These are phyloP conservation scores for Wickerhamomyces sp. DNA, from an alignment of 1,139 yeast species.

Conservation along the genomic window DNA sequence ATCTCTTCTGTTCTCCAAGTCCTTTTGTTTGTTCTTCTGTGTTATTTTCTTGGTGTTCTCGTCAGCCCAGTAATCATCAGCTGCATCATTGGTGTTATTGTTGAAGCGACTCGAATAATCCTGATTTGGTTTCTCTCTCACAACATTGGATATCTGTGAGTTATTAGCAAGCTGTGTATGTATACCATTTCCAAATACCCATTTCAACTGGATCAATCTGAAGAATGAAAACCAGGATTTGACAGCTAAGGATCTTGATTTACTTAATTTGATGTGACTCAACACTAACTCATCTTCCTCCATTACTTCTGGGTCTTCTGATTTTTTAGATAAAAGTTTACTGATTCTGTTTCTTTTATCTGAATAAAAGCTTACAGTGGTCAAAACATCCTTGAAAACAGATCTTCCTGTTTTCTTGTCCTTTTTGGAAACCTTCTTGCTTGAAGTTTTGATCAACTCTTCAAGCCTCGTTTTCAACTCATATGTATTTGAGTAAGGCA, in stretches of 20 bases:
- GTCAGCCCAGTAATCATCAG: constrained; percentile 8
- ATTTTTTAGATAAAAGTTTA: constrained; percentile 18
- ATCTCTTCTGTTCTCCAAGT: constrained; percentile 19
- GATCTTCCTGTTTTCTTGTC: constrained; percentile 60
- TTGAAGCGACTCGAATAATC: constrained; percentile 10
- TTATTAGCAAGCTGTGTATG: constrained; percentile 58
- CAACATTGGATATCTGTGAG: constrained; percentile 39
- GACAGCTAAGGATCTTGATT: constrained; percentile 53
- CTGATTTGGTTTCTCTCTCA: constrained; percentile 31
- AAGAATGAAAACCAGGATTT: constrained; percentile 64
- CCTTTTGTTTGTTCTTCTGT: constrained; percentile 16
- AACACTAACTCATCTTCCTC: constrained; percentile 38
- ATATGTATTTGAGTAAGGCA: constrained; percentile 59
- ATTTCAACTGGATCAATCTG: constrained; percentile 58
- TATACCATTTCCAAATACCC: constrained; percentile 69
- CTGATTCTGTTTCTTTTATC: constrained; percentile 36
- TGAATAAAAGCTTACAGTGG: constrained; percentile 44
- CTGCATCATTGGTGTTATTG: constrained; percentile 4
- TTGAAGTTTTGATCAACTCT: constrained; percentile 46
- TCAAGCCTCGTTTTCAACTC: constrained; percentile 42
- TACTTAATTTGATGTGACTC: constrained; percentile 52
- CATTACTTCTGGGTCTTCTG: constrained; percentile 26
- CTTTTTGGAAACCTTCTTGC: constrained; percentile 55
- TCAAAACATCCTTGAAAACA: constrained; percentile 56
- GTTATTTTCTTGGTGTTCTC: constrained; percentile 8